phyloP scores from a whole-genome alignment of 805 yeast species.

The Candida nanaspora region DNA sequence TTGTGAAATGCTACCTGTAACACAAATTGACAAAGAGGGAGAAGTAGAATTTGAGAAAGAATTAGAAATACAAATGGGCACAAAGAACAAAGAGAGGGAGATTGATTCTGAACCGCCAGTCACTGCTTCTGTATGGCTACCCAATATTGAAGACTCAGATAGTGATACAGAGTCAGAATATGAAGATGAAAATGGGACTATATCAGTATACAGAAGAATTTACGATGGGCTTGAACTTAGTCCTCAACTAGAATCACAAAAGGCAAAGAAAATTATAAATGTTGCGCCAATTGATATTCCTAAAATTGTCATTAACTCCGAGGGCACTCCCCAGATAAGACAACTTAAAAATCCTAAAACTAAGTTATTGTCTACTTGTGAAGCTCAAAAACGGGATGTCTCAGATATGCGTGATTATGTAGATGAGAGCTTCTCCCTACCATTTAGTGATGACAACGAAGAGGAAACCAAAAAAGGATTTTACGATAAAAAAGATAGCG shows the following conservation, averaged over 20 bases:
- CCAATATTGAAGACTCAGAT: neutral
- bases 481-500: no score
- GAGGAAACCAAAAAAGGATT: neutral
- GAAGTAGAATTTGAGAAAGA: neutral
- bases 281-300: no score
- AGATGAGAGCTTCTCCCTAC: no score
- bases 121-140: neutral
- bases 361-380: neutral
- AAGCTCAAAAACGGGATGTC: neutral
- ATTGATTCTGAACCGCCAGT: no score
- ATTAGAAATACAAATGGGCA: neutral
- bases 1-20: neutral
- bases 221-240: constrained; percentile 11
- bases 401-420: no score
- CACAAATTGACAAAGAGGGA: neutral
- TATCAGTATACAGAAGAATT: constrained; percentile 11
- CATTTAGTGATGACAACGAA: neutral
- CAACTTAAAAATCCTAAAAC: no score
- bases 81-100: no score
- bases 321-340: no score
- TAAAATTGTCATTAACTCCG: neutral
- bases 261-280: no score
- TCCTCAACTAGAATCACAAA: neutral
- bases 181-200: constrained; percentile 7
- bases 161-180: neutral